phyloP scores from a whole-genome alignment of 768 basidiomycete species.

The Suillus discolor region DNA sequence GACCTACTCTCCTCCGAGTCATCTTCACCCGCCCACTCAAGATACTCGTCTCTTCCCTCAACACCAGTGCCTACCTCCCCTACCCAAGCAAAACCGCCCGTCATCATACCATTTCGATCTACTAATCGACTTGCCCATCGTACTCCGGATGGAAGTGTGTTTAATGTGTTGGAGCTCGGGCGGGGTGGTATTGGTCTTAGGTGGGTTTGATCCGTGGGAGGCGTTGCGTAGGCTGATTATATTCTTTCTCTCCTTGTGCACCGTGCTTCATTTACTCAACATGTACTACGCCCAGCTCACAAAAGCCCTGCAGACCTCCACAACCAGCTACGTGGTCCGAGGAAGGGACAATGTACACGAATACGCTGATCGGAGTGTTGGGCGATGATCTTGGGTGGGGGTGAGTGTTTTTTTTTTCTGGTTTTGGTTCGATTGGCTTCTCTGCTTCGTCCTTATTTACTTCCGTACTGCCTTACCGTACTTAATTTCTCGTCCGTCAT shows the following conservation, averaged over 20 bases:
- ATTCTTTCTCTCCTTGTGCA: neutral
- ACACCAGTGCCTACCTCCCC: neutral
- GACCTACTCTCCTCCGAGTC: neutral
- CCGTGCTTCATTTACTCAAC: neutral
- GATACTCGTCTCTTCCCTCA: neutral
- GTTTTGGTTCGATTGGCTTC: neutral
- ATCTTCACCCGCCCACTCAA: neutral
- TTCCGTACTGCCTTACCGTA: neutral
- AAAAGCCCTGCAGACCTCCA: neutral
- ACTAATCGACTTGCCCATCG: neutral
- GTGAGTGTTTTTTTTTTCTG: constrained; percentile 38
- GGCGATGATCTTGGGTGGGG: constrained; percentile 52
- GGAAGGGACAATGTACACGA: constrained; percentile 18
- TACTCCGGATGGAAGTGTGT: neutral
- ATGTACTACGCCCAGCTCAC: neutral
- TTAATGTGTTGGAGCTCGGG: neutral
- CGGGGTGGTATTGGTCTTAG: neutral
- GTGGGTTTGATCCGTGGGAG: neutral
- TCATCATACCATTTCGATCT: neutral
- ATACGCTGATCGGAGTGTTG: constrained; percentile 38
- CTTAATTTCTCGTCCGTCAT: neutral
- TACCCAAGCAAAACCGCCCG: neutral
- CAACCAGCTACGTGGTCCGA: constrained; percentile 17
- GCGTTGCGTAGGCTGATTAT: neutral
- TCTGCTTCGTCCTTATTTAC: neutral